Evolutionary conservation across 2,329 filamentous ascomycete genomes (phyloP), one percentile per base, ranked within the genome.

Genomic region (Pseudofabraea citricarpa): DNA sequence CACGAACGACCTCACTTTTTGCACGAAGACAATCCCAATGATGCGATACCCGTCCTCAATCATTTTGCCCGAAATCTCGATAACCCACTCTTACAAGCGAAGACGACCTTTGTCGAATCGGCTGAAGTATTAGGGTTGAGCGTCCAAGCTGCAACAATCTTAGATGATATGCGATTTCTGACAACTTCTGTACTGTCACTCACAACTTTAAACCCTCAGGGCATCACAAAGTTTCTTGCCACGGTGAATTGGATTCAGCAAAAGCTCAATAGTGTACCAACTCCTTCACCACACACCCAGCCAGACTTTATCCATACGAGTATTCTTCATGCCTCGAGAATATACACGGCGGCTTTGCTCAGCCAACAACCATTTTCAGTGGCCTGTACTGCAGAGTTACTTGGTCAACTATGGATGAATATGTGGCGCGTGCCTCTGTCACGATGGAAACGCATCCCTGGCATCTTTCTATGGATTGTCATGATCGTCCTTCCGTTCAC

Each of bases 391-490:
- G 16, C 24, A 3, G n/a, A 26, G 16, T 24, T 51, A 6, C 45
- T 58, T 1, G 45, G 47, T 6, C 39, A 48, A 20, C 51, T 62
- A 6, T 63, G 56, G 45, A 36, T 39, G 16, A 51, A 44, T 2
- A 55, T 62, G 45, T 54, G 53, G 43, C 42, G 40, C 7, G 54
- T 63, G 5, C 52, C 51, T 7, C 40, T 62, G 4, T 51, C 47
- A 13, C 41, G 49, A 3, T 64, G 61, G 61, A 63, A 61, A 41
- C 37, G 43, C 15, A 55, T 56, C 3, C 61, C 60, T 1, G 61
- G 60, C 3, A 52, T 62, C 1, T 63, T 61, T 39, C 45, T 61
- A 18, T 63, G 59, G 58, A 43, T 63, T 22, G 46, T 62, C 42
- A 38, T 62, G 22, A 51, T 58, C 15, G 53, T 53, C 5, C 51